These are phyloP conservation scores for Cicer arietinum DNA, from an alignment of 306 rosid genomes.

Conservation along the genomic window DNA sequence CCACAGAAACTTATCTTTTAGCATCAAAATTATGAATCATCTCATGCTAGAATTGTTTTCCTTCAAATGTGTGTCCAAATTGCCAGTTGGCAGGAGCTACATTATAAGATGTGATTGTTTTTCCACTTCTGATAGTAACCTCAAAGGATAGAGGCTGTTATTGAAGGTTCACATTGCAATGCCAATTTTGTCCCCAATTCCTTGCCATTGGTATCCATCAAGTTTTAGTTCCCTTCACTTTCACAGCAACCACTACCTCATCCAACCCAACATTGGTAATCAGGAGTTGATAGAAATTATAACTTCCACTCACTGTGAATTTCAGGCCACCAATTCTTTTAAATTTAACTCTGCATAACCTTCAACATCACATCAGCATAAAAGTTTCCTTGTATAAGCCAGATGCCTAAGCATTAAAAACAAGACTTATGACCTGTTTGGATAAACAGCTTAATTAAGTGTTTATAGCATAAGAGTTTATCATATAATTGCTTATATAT, in stretches of 20 bases:
- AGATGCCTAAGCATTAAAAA: not conserved
- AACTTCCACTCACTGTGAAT: conserved; percentile 67
- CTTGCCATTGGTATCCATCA: conserved; percentile 95
- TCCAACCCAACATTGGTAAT: conserved; percentile 81
- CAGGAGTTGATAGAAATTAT: conserved; percentile 80
- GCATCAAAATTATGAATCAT: not conserved
- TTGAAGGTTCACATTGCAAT: conserved; percentile 74
- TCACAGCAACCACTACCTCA: conserved; percentile 85
- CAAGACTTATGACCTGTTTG: not conserved
- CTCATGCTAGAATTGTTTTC: conserved; percentile 66
- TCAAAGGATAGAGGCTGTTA: conserved; percentile 88
- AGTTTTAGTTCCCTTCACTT: conserved; percentile 91
- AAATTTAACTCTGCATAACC: conserved; percentile 72
- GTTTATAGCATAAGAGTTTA: too few relatives aligned
- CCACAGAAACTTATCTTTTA: not conserved
- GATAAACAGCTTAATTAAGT: not conserved
- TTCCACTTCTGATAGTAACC: conserved; percentile 70
- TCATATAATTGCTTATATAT: too few relatives aligned
- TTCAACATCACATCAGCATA: not conserved
- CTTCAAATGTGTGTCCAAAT: conserved; percentile 85
- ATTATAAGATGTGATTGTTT: conserved; percentile 77
- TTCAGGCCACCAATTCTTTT: conserved; percentile 73
- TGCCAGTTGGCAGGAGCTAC: conserved; percentile 76
- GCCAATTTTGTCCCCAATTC: conserved; percentile 94
- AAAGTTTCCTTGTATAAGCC: not conserved